A percentile compares a stretch with the other conserved stretches of the same genome.
These are phyloP conservation scores for Nakazawaea ambrosiae DNA, from an alignment of 805 yeast species.

Conservation along the genomic window DNA sequence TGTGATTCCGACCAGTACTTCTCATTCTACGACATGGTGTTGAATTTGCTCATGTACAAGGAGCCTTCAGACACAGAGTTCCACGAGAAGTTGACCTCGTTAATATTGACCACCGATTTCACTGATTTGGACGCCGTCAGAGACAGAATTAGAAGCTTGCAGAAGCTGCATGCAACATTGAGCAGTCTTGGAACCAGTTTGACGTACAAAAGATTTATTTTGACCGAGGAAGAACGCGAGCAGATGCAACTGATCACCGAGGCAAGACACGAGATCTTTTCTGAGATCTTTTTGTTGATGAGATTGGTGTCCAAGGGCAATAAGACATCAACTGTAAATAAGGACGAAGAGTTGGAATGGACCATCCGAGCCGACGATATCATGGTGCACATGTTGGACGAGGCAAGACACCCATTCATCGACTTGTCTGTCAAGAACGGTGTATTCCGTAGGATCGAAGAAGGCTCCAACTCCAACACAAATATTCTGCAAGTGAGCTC, in stretches of 20 bases:
- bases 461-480: conserved; percentile 58
- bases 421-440: conserved; percentile 63
- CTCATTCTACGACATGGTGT: conserved; percentile 53
- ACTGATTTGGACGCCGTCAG: conserved; percentile 48
- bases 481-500: conserved; percentile 53
- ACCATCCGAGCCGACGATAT: conserved; percentile 61
- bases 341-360: conserved; percentile 45
- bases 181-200: conserved; percentile 37
- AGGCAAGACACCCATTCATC: conserved; percentile 53
- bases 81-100: conserved; percentile 54
- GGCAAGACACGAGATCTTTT: conserved; percentile 27
- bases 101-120: conserved; percentile 65
- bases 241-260: conserved; percentile 28
- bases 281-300: conserved; percentile 39
- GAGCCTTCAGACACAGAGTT: conserved; percentile 62
- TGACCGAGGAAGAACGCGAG: conserved; percentile 43
- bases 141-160: conserved; percentile 40
- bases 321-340: conserved; percentile 14
- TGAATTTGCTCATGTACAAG: conserved; percentile 59
- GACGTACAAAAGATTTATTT: conserved; percentile 37
- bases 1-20: conserved; percentile 72
- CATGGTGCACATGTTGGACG: conserved; percentile 62
- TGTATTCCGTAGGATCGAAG: conserved; percentile 52
- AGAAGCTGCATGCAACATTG: conserved; percentile 36
- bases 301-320: conserved; percentile 25